A percentile compares a stretch with the other conserved stretches of the same genome.
These are phyloP conservation scores for Pseudopyrenochaeta lycopersici DNA, from an alignment of 2,329 filamentous ascomycete genomes.

Conservation along the genomic window DNA sequence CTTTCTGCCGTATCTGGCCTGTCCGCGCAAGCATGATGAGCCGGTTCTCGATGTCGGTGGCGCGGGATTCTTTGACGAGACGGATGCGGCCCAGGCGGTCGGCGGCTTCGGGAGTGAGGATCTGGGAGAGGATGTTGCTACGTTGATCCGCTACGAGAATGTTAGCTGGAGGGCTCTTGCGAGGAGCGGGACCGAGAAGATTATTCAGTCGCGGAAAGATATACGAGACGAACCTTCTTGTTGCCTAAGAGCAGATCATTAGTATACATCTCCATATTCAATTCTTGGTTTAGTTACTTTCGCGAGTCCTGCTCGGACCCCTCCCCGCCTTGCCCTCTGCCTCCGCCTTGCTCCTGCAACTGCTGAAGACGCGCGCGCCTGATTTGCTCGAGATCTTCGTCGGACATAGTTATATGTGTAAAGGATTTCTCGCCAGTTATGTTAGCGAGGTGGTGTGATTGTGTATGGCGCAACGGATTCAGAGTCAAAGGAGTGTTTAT, in stretches of 20 bases:
- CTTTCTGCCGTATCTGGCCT: slow-evolving; percentile 85
- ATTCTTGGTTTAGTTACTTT: slow-evolving; percentile 36
- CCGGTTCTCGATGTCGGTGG: slow-evolving; percentile 88
- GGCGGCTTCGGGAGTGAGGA: slow-evolving; percentile 91
- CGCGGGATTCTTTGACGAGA: slow-evolving; percentile 92
- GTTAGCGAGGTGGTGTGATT: neutral
- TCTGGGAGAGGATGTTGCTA: slow-evolving; percentile 82
- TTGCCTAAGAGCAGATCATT: slow-evolving; percentile 20
- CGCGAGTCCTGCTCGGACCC: slow-evolving; percentile 69
- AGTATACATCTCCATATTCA: neutral
- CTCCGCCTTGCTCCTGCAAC: slow-evolving; percentile 76
- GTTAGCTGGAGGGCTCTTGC: slow-evolving; percentile 31
- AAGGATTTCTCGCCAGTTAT: neutral
- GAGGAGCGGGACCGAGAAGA: slow-evolving; percentile 30
- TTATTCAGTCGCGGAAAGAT: slow-evolving; percentile 44
- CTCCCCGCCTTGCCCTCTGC: slow-evolving; percentile 62
- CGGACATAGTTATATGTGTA: slow-evolving; percentile 61
- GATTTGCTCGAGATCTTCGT: slow-evolving; percentile 81
- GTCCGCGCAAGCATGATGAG: slow-evolving; percentile 90
- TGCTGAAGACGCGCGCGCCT: slow-evolving; percentile 91
- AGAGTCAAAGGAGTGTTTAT: neutral
- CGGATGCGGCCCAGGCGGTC: slow-evolving; percentile 94
- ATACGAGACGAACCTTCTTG: slow-evolving; percentile 23
- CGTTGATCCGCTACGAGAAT: slow-evolving; percentile 72
- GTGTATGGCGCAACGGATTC: neutral